phyloP scores from a whole-genome alignment of 768 basidiomycete species.

The Suillus lakei region DNA sequence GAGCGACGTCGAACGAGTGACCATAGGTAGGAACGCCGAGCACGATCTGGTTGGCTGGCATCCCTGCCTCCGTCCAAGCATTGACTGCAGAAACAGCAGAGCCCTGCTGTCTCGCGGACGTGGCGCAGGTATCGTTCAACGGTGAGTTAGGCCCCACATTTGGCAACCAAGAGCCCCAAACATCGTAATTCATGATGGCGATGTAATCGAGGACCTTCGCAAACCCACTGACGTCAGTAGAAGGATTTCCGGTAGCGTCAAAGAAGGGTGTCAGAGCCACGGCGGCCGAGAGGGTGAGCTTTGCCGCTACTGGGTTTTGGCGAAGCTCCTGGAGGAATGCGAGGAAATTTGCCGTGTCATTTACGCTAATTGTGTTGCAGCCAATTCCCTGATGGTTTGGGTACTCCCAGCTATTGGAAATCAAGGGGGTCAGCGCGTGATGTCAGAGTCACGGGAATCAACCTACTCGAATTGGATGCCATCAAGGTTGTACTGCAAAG shows the following conservation, averaged over 20 bases:
- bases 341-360: constrained; percentile 81
- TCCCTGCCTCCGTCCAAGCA: constrained; percentile 77
- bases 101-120: constrained; percentile 60
- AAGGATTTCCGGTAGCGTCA: constrained; percentile 60
- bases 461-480: constrained; percentile 63
- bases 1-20: constrained; percentile 62
- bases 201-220: constrained; percentile 72
- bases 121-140: constrained; percentile 74
- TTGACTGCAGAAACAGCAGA: constrained; percentile 76
- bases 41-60: constrained; percentile 72
- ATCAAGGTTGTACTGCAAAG: constrained; percentile 54
- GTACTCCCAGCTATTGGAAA: constrained; percentile 47
- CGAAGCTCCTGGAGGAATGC: constrained; percentile 75
- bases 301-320: constrained; percentile 48
- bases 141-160: constrained; percentile 82
- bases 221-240: constrained; percentile 73
- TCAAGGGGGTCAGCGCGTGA: not conserved
- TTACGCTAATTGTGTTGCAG: constrained; percentile 60
- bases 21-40: constrained; percentile 86
- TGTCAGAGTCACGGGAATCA: not conserved
- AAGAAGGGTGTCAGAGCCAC: constrained; percentile 67
- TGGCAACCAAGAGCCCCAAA: constrained; percentile 56
- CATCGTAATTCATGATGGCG: constrained; percentile 68
- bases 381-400: constrained; percentile 68
- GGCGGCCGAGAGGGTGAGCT: constrained; percentile 72